Evolutionary conservation across 2,329 filamentous ascomycete genomes (phyloP), one percentile per base, ranked within the genome.

Genomic region (Zopfia rhizophila): DNA sequence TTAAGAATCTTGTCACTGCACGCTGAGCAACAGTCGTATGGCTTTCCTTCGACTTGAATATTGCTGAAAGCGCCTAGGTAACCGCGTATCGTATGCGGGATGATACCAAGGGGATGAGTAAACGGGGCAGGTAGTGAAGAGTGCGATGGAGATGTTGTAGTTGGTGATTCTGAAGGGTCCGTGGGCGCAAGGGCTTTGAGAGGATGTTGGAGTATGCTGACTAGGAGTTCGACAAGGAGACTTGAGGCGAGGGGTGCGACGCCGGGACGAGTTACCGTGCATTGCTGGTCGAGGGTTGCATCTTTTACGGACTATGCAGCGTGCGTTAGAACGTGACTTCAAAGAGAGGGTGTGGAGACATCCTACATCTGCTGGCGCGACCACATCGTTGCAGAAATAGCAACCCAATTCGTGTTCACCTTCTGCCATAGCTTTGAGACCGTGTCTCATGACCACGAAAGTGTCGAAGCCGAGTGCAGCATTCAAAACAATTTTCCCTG

Each of bases 371-470:
- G 88, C 88, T 16, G 94, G 94, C 5, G 93, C 90, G 37, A 97
- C 93, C 18, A 99, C 93, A 69, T 99, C 94, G 63, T 96, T 97
- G 75, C 94, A 99, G 73, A 97, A 99, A 70, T 99, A 99, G 73
- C 94, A 99, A 7, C 94, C 94, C 18, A 97, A 79, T 18, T 90
- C 85, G 38, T 84, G 77, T 41, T 84, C 78, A n/a, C 75, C 79
- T 8, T 82, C 55, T n/a, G 55, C 50, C 0, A 59, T 61, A 5
- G 62, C 37, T 57, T 84, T 82, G 5, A 90, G 79, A 1, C 94
- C 94, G 70, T 99, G 94, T 45, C 94, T 85, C 94, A 99, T 97
- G 24, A 96, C 91, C 2, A 99, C 91, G 62, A 90, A 99, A 0
- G 91, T 94, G 72, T 99, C 94, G 65, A 99, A 99, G 0, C 94